Evolutionary conservation across 768 basidiomycete species (phyloP).

Genomic region (Leucosporidium scottii): DNA sequence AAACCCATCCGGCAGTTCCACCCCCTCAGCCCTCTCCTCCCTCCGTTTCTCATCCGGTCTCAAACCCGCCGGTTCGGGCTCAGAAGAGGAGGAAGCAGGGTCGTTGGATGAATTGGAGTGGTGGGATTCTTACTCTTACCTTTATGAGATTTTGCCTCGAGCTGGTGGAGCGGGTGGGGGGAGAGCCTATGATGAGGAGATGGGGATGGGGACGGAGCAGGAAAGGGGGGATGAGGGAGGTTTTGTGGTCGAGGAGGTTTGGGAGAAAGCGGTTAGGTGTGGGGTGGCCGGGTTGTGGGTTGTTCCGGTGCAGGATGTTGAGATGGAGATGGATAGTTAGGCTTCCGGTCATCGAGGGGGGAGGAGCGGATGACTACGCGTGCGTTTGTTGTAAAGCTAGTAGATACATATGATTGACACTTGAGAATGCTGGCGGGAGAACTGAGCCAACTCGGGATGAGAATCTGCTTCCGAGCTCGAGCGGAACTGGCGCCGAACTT

Average conservation of each 20-base stretch:
- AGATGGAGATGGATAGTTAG: neutral
- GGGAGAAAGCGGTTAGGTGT: constrained; percentile 69
- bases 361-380: too few relatives aligned
- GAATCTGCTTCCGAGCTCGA: too few relatives aligned
- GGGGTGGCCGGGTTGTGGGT: constrained; percentile 59
- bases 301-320: constrained; percentile 2
- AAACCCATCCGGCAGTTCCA: neutral
- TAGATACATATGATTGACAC: neutral
- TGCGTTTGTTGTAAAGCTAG: neutral
- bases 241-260: constrained; percentile 71
- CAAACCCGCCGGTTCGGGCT: constrained; percentile 3
- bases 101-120: constrained; percentile 57
- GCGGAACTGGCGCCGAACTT: too few relatives aligned
- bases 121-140: constrained; percentile 64
- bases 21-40: neutral
- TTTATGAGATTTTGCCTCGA: constrained; percentile 48
- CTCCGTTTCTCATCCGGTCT: constrained; percentile 9
- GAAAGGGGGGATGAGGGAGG: constrained; percentile 65
- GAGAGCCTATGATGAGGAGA: constrained; percentile 44
- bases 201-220: constrained; percentile 45
- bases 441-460: too few relatives aligned
- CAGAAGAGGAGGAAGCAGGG: constrained; percentile 51
- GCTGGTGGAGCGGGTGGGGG: constrained; percentile 44
- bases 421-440: too few relatives aligned
- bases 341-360: too few relatives aligned